A percentile compares a stretch with the other conserved stretches of the same genome.
phyloP scores from a whole-genome alignment of 163 green algal genomes.

The Chloroidium sp. region DNA sequence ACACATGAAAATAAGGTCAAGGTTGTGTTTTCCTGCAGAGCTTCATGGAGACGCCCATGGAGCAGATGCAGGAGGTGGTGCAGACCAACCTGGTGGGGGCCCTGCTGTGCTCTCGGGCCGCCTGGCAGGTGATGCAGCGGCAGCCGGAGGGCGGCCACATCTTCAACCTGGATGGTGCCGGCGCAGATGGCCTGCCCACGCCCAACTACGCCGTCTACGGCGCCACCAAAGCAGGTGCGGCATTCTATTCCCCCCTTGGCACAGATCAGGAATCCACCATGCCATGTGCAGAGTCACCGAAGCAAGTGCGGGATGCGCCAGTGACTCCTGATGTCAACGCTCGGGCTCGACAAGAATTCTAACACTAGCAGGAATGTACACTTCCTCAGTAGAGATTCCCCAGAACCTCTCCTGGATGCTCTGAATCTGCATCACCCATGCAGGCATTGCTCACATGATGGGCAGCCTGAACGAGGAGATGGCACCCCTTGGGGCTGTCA shows the following conservation, averaged over 20 bases:
- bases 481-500: constrained; percentile 9
- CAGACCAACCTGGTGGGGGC: constrained; percentile 70
- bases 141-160: constrained; percentile 56
- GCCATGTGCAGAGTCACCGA: not conserved
- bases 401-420: not conserved
- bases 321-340: too few relatives aligned
- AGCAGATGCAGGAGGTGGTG: constrained; percentile 47
- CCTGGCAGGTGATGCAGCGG: constrained; percentile 26
- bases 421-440: not conserved
- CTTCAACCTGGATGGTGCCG: constrained; percentile 79
- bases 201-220: constrained; percentile 74
- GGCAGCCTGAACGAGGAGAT: constrained; percentile 29
- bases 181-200: constrained; percentile 55
- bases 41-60: constrained; percentile 29
- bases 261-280: not conserved
- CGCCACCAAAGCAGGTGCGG: constrained; percentile 59
- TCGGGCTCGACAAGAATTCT: too few relatives aligned
- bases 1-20: not conserved
- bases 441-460: constrained; percentile 63
- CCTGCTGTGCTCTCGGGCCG: constrained; percentile 51
- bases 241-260: too few relatives aligned
- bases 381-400: too few relatives aligned
- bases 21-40: constrained; percentile 13
- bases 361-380: too few relatives aligned
- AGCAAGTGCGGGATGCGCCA: too few relatives aligned